Conservation (phyloP, 2,329 filamentous ascomycete species). For the Beauveria asiatica region DNA sequence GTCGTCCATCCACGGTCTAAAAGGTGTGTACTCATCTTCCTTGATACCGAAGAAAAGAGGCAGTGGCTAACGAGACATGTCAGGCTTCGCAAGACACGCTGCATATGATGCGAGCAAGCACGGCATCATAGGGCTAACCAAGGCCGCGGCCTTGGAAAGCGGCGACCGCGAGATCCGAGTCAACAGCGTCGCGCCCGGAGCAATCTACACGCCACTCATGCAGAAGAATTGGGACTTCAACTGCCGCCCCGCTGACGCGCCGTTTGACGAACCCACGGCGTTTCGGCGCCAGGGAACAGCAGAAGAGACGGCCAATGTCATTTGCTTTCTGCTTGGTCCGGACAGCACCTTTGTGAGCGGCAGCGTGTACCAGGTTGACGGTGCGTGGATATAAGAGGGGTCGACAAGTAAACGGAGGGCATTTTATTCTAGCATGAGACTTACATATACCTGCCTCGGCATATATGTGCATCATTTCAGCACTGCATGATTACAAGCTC, state of each 20-base stretch:
- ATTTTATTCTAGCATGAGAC: neutral
- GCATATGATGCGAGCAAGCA: constrained; percentile 29
- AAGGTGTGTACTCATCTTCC: constrained; percentile 16
- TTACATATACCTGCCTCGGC: no score
- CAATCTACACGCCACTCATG: constrained; percentile 41
- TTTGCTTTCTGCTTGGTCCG: constrained; percentile 39
- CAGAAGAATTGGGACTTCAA: constrained; percentile 31
- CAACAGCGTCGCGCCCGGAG: constrained; percentile 38
- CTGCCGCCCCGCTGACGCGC: constrained; percentile 25
- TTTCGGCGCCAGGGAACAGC: constrained; percentile 36
- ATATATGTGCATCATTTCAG: no score
- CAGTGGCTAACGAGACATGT: constrained; percentile 11
- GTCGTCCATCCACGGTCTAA: constrained; percentile 40
- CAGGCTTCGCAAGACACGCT: constrained; percentile 22
- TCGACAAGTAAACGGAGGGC: neutral
- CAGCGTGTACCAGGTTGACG: constrained; percentile 36
- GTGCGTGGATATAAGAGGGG: constrained; percentile 25
- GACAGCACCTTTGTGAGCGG: constrained; percentile 39
- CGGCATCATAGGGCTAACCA: constrained; percentile 25
- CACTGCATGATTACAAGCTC: no score
- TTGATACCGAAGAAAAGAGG: constrained; percentile 16
- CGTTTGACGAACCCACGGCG: constrained; percentile 33
- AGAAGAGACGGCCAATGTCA: constrained; percentile 37
- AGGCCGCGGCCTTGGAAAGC: constrained; percentile 24
- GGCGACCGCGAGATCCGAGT: constrained; percentile 33